Evolutionary conservation across 257 asterid species (phyloP).

Genomic region (Gentiana dahurica): DNA sequence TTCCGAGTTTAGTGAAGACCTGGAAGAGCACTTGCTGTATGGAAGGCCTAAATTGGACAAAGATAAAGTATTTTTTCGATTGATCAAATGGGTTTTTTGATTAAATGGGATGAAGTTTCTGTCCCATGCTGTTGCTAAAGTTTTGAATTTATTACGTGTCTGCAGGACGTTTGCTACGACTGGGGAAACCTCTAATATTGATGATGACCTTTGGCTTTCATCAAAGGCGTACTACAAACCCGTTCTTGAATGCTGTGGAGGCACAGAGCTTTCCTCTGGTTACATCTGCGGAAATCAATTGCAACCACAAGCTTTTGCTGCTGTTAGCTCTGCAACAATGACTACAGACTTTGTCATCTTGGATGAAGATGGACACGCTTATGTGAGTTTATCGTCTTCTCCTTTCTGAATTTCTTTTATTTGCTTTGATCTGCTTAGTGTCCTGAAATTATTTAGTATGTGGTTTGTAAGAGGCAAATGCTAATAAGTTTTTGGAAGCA

Average conservation of each 20-base stretch:
- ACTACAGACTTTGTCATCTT: constrained; percentile 68
- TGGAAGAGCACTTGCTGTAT: constrained; percentile 83
- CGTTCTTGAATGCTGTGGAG: constrained; percentile 81
- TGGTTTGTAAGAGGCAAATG: too few relatives aligned
- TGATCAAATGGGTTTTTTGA: background rate
- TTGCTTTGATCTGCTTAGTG: too few relatives aligned
- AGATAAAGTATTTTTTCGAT: constrained; percentile 40
- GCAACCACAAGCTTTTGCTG: constrained; percentile 90
- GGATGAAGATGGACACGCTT: constrained; percentile 60
- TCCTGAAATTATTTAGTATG: background rate
- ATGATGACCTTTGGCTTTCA: constrained; percentile 96
- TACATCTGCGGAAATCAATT: constrained; percentile 64
- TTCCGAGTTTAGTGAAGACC: constrained; percentile 89
- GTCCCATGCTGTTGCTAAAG: constrained; percentile 2
- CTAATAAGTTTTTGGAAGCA: background rate
- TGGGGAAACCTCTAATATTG: constrained; percentile 82
- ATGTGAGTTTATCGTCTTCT: constrained; percentile 33
- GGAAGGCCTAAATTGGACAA: constrained; percentile 88
- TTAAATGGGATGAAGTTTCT: background rate
- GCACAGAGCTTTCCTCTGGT: constrained; percentile 87
- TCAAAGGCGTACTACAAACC: constrained; percentile 74
- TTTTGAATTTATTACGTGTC: constrained; percentile 7
- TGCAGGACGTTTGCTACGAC: constrained; percentile 64
- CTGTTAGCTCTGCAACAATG: constrained; percentile 79
- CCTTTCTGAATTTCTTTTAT: constrained; percentile 1